Conservation (phyloP, 2,329 filamentous ascomycete genomes). For the Fusarium brachygibbosum region DNA sequence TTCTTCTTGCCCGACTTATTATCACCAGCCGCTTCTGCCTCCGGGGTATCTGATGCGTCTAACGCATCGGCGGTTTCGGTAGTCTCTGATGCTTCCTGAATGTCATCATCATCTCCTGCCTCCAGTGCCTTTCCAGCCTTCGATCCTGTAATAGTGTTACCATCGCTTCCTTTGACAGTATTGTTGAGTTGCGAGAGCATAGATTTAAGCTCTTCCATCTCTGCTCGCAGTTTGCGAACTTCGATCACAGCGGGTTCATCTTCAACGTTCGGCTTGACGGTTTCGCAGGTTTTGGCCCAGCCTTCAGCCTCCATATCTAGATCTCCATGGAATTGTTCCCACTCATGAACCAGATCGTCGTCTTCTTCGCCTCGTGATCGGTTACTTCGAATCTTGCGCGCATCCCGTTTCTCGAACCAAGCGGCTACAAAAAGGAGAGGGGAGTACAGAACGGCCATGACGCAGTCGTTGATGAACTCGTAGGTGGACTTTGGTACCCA, state of each 20-base stretch:
- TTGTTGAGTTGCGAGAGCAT: constrained; percentile 57
- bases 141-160: constrained; percentile 3
- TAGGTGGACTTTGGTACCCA: constrained; percentile 85
- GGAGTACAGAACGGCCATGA: constrained; percentile 89
- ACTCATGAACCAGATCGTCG: constrained; percentile 90
- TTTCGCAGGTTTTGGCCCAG: constrained; percentile 84
- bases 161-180: constrained; percentile 38
- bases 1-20: constrained; percentile 44
- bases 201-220: constrained; percentile 69
- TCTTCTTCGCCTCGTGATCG: constrained; percentile 86
- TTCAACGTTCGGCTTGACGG: constrained; percentile 84
- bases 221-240: constrained; percentile 68
- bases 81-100: constrained; percentile 28
- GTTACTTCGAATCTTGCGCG: constrained; percentile 77
- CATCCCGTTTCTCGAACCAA: constrained; percentile 75
- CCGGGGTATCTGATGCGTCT: constrained; percentile 30
- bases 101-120: constrained; percentile 19
- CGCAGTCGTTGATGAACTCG: constrained; percentile 84
- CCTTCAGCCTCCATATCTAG: constrained; percentile 86
- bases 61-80: constrained; percentile 26
- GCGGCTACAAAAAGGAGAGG: constrained; percentile 86
- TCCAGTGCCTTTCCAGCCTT: constrained; percentile 24
- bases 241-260: constrained; percentile 82
- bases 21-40: constrained; percentile 31
- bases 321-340: constrained; percentile 83